Conservation (phyloP, 2,329 filamentous ascomycete genomes). For the Alternaria sp. region DNA sequence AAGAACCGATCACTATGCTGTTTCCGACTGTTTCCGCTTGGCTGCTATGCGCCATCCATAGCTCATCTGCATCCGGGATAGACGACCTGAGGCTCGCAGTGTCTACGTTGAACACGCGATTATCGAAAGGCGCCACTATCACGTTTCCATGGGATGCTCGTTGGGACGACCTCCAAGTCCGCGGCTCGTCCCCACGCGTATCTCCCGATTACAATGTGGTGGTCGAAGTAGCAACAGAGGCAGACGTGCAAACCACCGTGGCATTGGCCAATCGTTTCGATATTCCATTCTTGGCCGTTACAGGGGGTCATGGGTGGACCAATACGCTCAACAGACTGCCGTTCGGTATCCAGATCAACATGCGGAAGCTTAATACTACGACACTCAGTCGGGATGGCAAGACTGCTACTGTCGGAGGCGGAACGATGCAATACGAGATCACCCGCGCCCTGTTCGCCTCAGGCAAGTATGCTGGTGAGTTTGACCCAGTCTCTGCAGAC, state of each 20-base stretch:
- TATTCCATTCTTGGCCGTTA: slow-evolving; percentile 47
- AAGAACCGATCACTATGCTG: too few species aligned
- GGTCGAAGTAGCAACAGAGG: slow-evolving; percentile 23
- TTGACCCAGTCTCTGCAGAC: not conserved
- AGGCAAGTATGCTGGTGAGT: slow-evolving; percentile 41
- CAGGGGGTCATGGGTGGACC: slow-evolving; percentile 44
- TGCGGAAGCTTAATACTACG: slow-evolving; percentile 37
- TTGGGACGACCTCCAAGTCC: slow-evolving; percentile 21
- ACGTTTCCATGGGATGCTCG: slow-evolving; percentile 18
- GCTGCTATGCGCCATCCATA: too few species aligned
- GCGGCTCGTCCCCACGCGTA: slow-evolving; percentile 25
- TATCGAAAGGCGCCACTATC: slow-evolving; percentile 18
- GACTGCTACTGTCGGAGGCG: slow-evolving; percentile 40
- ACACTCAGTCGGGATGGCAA: slow-evolving; percentile 23
- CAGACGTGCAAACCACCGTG: slow-evolving; percentile 21
- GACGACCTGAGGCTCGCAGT: not conserved
- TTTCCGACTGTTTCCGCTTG: too few species aligned
- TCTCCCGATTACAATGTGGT: slow-evolving; percentile 21
- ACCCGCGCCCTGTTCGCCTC: slow-evolving; percentile 30
- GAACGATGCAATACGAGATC: slow-evolving; percentile 32
- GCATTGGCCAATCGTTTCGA: slow-evolving; percentile 19
- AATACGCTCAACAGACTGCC: slow-evolving; percentile 29
- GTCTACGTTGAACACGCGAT: not conserved
- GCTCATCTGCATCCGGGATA: too few species aligned
- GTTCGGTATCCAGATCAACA: slow-evolving; percentile 41